Conservation (phyloP, 2,329 filamentous ascomycete species). For the Calycina herbarum region DNA sequence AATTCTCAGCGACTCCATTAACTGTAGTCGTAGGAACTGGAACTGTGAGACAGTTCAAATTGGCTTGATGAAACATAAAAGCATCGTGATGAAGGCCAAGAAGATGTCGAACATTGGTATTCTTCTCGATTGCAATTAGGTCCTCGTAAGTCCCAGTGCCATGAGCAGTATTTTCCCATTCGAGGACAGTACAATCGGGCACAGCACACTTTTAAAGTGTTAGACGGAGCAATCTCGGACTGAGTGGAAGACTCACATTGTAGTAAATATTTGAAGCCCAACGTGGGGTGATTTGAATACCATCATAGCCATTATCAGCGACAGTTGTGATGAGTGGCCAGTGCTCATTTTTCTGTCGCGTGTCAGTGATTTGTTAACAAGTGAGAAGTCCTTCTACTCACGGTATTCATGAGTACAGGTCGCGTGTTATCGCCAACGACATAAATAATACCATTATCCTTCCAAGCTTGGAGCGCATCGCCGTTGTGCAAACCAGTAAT, state of each 20-base stretch:
- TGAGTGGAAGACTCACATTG: constrained; percentile 47
- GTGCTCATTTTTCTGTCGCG: constrained; percentile 39
- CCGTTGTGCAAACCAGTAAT: constrained; percentile 65
- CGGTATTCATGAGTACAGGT: constrained; percentile 50
- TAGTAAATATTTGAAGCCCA: constrained; percentile 65
- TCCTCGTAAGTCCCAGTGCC: constrained; percentile 54
- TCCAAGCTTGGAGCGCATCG: constrained; percentile 60
- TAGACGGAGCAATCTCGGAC: not conserved
- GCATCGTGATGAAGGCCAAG: constrained; percentile 47
- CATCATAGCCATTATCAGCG: constrained; percentile 52
- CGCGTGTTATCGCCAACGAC: constrained; percentile 66
- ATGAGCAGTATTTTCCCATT: constrained; percentile 60
- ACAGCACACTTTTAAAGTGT: constrained; percentile 51
- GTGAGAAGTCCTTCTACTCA: constrained; percentile 52
- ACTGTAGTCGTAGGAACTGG: constrained; percentile 33
- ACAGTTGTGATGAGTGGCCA: constrained; percentile 56
- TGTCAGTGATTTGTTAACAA: constrained; percentile 41
- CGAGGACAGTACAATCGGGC: constrained; percentile 54
- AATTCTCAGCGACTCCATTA: constrained; percentile 30
- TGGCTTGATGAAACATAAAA: constrained; percentile 58
- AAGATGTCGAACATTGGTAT: constrained; percentile 56
- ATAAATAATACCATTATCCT: constrained; percentile 57
- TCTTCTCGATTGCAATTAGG: constrained; percentile 51
- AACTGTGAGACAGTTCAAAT: constrained; percentile 53
- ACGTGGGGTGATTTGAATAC: constrained; percentile 57